A percentile compares a stretch with the other conserved stretches of the same genome.
Conservation (phyloP, 2,329 filamentous ascomycete genomes). For the Bisporella sp. region DNA sequence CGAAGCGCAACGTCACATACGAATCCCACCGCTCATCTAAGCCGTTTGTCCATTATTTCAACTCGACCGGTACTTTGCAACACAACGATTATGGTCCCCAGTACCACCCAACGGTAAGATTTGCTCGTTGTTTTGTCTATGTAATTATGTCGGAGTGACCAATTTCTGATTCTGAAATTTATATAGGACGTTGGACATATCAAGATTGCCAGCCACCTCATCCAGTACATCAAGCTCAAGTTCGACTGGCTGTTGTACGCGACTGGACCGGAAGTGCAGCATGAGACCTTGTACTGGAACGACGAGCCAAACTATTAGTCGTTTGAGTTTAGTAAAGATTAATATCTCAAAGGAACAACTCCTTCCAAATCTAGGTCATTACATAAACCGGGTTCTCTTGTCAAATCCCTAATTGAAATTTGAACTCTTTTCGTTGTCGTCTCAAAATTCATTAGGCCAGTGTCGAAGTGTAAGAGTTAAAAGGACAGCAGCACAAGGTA, state of each 20-base stretch:
- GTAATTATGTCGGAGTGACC: too few species aligned
- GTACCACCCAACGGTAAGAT: conserved; percentile 43
- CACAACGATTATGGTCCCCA: conserved; percentile 54
- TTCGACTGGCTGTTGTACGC: conserved; percentile 50
- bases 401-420: too few species aligned
- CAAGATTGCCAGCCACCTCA: conserved; percentile 53
- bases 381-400: too few species aligned
- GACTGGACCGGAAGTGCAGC: conserved; percentile 45
- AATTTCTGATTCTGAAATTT: too few species aligned
- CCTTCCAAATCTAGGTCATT: too few species aligned
- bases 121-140: too few species aligned
- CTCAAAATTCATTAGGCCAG: too few species aligned
- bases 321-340: neutral
- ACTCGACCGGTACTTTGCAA: conserved; percentile 52
- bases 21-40: conserved; percentile 22
- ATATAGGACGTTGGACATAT: conserved; percentile 46
- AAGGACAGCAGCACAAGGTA: too few species aligned
- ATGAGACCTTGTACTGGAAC: conserved; percentile 47
- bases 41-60: conserved; percentile 53
- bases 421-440: too few species aligned
- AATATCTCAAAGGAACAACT: too few species aligned
- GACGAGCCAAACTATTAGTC: conserved; percentile 22
- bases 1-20: conserved; percentile 31
- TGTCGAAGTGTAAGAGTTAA: too few species aligned
- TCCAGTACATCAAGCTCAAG: conserved; percentile 47